Evolutionary conservation across 768 basidiomycete genomes (phyloP), one percentile per base, ranked within the genome.

Genomic region (Termitomyces sp.): DNA sequence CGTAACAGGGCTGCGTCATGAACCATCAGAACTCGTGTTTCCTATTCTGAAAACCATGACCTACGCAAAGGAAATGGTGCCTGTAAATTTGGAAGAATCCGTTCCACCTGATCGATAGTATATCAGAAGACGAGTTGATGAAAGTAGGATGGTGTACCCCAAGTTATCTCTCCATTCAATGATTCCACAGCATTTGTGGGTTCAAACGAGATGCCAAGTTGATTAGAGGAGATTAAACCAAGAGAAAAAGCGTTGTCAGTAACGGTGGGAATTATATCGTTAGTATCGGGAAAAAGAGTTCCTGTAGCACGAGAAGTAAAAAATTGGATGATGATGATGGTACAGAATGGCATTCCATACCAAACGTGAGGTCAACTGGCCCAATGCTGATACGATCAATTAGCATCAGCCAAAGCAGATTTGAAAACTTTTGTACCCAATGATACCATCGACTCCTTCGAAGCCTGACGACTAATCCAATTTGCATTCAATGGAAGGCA

Each of bases 371-470:
- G 55, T 71, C 77, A 12, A 73, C 23, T 23, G 23, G 23, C 23
- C 23, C 23, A 23, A 23, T 23, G 23, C 23, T 23, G 23, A 23
- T 23, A 23, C 23, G 23, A 23, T 23, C 23, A 23, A 23, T 23
- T 23, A 23, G 23, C 23, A 23, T 23, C 23, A 23, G 23, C 23
- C 23, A 23, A 23, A 23, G 23, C 23, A 23, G 23, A 23, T 23
- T 23, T 23, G 23, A 28, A 40, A 18, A 28, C 18, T 18, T 10
- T 7, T 28, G n/a, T 55, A 86, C 84, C 87, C 86, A 26, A 88
- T 62, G 61, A 89, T 87, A 10, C 87, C 87, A 63, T 88, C 87
- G 28, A 82, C 75, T 43, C 78, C 81, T 0, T 60, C 35, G 65
- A 82, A 81, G 5, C 81, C 86, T 2, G 53, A 26, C 1, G 81